phyloP scores from a whole-genome alignment of 805 yeast genomes.

The Candida fluviatilis region DNA sequence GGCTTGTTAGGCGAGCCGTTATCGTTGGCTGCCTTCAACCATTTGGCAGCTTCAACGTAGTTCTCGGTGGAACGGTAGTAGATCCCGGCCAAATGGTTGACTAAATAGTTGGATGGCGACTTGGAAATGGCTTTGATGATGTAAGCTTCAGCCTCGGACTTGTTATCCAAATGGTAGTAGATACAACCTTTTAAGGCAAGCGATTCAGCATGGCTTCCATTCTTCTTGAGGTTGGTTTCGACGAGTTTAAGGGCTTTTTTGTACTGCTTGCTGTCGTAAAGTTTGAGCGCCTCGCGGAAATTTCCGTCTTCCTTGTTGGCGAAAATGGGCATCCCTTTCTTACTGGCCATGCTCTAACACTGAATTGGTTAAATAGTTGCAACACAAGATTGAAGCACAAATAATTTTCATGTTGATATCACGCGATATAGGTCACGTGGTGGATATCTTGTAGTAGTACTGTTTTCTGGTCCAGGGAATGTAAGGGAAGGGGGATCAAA shows the following conservation, averaged over 20 bases:
- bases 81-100: constrained; percentile 83
- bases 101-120: constrained; percentile 61
- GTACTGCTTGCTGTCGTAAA: constrained; percentile 83
- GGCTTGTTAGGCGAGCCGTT: constrained; percentile 76
- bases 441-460: no score
- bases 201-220: constrained; percentile 72
- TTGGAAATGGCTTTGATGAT: constrained; percentile 59
- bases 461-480: no score
- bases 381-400: no score
- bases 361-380: no score
- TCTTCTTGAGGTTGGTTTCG: constrained; percentile 73
- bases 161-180: constrained; percentile 48
- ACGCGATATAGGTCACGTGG: no score
- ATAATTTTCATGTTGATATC: no score
- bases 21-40: constrained; percentile 70
- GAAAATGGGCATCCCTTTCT: constrained; percentile 25
- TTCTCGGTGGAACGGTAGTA: constrained; percentile 67
- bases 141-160: constrained; percentile 58
- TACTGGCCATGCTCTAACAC: constrained; percentile 14
- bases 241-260: constrained; percentile 76
- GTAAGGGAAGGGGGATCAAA: no score
- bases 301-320: constrained; percentile 64
- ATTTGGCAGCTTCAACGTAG: constrained; percentile 72
- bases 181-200: constrained; percentile 81
- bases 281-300: constrained; percentile 76